Conservation (phyloP, 352 stramenopile species). For the Globisporangium paddicum region DNA sequence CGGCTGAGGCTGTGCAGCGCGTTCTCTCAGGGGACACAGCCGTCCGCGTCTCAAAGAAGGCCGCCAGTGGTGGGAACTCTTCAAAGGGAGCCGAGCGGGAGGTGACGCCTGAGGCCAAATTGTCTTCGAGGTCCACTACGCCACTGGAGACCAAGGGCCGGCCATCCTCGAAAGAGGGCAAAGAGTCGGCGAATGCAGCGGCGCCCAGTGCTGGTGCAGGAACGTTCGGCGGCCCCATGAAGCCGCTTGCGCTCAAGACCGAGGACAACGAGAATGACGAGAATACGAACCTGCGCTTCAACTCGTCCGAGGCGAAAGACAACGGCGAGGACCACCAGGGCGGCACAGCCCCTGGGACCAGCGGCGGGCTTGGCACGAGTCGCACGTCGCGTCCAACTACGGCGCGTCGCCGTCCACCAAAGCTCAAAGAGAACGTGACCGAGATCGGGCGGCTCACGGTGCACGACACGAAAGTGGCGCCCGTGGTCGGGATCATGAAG, state of each 20-base stretch:
- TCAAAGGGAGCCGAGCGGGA: conserved; percentile 33
- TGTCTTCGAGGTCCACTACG: conserved; percentile 50
- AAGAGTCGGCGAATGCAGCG: conserved; percentile 20
- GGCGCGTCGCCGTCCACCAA: conserved; percentile 75
- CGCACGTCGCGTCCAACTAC: conserved; percentile 78
- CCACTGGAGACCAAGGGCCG: conserved; percentile 52
- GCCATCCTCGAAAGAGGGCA: conserved; percentile 27
- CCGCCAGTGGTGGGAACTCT: conserved; percentile 2
- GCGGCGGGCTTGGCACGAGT: conserved; percentile 48
- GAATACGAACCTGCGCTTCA: conserved; percentile 37
- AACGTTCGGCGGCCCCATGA: conserved; percentile 53
- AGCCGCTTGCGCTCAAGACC: conserved; percentile 42
- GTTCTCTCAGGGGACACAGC: conserved; percentile 57
- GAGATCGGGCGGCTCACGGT: conserved; percentile 65
- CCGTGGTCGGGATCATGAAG: conserved; percentile 76
- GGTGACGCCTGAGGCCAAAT: conserved; percentile 43
- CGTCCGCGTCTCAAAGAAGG: conserved; percentile 36
- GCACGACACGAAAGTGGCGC: conserved; percentile 76
- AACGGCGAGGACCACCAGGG: conserved; percentile 20
- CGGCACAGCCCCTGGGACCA: conserved; percentile 33
- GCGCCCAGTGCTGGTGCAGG: conserved; percentile 16
- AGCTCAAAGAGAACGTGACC: conserved; percentile 86
- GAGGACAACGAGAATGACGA: conserved; percentile 53
- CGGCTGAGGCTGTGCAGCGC: conserved; percentile 59
- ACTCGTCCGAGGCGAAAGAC: conserved; percentile 28